Evolutionary conservation across 148 eudicot species (phyloP), one percentile per base, ranked within the genome.

Genomic region (Selenicereus undatus): DNA sequence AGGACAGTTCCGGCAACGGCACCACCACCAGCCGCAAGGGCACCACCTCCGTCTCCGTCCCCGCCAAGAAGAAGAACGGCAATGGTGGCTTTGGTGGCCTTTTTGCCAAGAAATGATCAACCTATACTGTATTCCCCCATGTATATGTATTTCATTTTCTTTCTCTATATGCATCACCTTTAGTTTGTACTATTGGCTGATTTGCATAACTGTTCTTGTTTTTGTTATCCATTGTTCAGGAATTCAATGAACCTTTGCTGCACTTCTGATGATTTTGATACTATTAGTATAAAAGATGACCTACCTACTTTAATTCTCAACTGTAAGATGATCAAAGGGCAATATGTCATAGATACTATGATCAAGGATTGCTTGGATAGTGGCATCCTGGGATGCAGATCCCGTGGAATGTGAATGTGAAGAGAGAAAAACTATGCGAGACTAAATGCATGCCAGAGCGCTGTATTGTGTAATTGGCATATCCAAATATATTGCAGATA

Each of bases 51-150:
- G 91, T 84, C 11, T 81, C 85, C 0, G 86, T 86, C 48, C 90
- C 89, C 32, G 79, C 83, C 26, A 90, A 91, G 93, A 91, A 91
- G 85, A 87, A 88, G 65, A 81, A 77, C 11, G 82, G 60, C 11
- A 91, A 90, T 64, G 97, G 93, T 27, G 94, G 89, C 22, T 69
- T 92, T 22, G 95, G 96, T 18, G 94, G 95, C 12, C 85, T 92
- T 62, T 94, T 94, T 62, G 90, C 90, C 80, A 94, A 92, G 90
- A 92, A 91, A 78, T 76, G 75, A 69, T 32, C 51, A 32, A 32
- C 43, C 66, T 32, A 48, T 66, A 18, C 11, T 11, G 16, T 1
- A 22, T 26, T 26, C 43, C 11, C 29, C 58, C 35, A 30, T 56
- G 48, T 79, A 65, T 65, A 65, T 65, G 32, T 26, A 66, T 66